Base-by-base conservation (phyloP, 2,329 filamentous ascomycete genomes). In the Sporothrix humicola region DNA sequence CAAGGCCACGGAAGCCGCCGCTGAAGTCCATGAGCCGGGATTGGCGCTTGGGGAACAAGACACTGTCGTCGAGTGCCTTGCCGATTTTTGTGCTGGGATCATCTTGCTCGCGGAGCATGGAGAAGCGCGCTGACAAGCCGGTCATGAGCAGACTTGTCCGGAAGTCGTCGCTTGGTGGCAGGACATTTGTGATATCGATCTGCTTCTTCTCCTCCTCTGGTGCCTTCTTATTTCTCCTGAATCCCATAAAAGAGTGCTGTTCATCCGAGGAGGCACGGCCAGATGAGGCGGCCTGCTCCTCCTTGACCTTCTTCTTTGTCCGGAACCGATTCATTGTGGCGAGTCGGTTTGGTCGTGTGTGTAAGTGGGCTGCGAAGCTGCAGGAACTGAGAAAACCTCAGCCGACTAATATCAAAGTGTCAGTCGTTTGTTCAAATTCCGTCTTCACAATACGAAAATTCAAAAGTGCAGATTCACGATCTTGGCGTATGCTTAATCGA, bases 101-200 rank as follows among this genome's bases (percentile, higher is more conserved):
- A 80, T 98, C 95, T 81, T 98, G 95, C 82, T 98, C 95, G 78
- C 94, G 87, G 46, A 98, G 85, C 95, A 98, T 98, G 77, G 95
- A 98, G 81, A 99, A 99, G 7, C 96, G 91, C 13, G 95, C 94
- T 0, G 95, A 98, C 4, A 99, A 87, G 58, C 95, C 95, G 0
- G 94, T 95, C 95, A 99, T 97, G 75, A 99, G 86, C 74, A 99
- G 84, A 85, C 96, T 98, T 3, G 96, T 99, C 73, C 96, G 90
- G 82, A 99, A 98, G 79, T 98, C 92, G 82, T 98, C 94, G 65
- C 85, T 91, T 0, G 94, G 87, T 1, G 96, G 96, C 2, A 99
- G 85, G 0, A 90, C 95, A 13, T 85, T 85, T 2, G 90, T 81
- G 13, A 98, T 84, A 78, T 98, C 92, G 65, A 98, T 82, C 75